Evolutionary conservation across 2,329 filamentous ascomycete species (phyloP).

Genomic region (Paracorniculantispora psalliotae): DNA sequence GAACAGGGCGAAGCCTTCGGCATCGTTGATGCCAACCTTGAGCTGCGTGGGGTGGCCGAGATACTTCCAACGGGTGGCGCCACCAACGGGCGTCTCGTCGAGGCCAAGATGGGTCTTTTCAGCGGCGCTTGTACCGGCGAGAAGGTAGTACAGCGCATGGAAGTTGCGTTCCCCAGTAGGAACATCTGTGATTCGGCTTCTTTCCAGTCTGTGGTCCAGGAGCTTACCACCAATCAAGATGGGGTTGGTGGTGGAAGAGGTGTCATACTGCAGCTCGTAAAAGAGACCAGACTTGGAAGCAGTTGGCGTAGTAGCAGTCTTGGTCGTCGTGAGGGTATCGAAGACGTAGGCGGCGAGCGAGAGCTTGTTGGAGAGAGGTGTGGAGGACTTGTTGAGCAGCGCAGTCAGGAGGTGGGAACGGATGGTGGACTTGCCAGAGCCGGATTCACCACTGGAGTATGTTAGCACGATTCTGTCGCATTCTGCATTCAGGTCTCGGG

Average conservation of each 20-base stretch:
- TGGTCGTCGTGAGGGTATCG: conserved; percentile 92
- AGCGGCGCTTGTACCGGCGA: conserved; percentile 83
- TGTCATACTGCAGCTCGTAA: conserved; percentile 96
- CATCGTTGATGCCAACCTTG: conserved; percentile 94
- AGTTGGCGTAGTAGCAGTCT: conserved; percentile 90
- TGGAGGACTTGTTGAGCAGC: conserved; percentile 83
- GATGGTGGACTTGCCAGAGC: conserved; percentile 91
- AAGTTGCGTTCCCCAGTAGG: conserved; percentile 96
- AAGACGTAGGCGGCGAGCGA: conserved; percentile 94
- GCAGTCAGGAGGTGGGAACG: conserved; percentile 83
- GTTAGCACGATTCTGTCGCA: conserved; percentile 20
- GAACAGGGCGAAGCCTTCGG: conserved; percentile 94
- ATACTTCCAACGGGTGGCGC: conserved; percentile 87
- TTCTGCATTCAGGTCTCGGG: not conserved
- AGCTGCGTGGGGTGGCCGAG: conserved; percentile 94
- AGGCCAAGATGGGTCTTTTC: conserved; percentile 81
- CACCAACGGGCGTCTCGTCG: conserved; percentile 45
- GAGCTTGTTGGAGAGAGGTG: conserved; percentile 86
- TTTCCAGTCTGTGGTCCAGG: conserved; percentile 85
- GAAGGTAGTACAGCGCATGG: conserved; percentile 90
- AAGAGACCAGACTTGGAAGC: conserved; percentile 94
- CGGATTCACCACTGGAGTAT: conserved; percentile 75
- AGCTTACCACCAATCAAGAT: conserved; percentile 91
- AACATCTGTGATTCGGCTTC: conserved; percentile 84
- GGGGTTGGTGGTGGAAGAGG: conserved; percentile 74